Percentiles rank a stretch among this genome's conserved stretches.
Conservation (phyloP, 2,329 filamentous ascomycete genomes). For the Pseudogymnoascus sp. region DNA sequence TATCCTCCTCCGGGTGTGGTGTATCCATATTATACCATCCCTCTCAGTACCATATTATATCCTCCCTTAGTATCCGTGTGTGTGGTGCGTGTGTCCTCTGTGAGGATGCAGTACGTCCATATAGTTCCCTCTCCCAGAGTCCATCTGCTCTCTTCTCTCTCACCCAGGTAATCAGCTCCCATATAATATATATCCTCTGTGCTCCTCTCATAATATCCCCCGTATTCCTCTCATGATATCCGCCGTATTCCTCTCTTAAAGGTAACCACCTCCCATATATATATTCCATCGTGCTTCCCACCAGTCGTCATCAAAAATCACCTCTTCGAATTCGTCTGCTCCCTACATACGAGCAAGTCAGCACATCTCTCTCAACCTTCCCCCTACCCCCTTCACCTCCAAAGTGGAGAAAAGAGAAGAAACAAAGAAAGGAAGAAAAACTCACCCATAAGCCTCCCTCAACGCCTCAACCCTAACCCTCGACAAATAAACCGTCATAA, state of each 20-base stretch:
- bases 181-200: neutral
- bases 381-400: neutral
- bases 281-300: neutral
- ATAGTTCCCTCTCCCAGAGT: neutral
- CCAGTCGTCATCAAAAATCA: neutral
- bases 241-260: no score
- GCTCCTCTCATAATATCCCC: no score
- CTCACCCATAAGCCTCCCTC: slow-evolving; percentile 32
- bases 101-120: neutral
- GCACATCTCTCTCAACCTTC: neutral
- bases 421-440: neutral
- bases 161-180: neutral
- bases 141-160: neutral
- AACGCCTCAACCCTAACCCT: slow-evolving; percentile 45
- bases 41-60: no score
- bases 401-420: neutral
- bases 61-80: neutral
- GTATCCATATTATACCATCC: neutral
- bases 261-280: neutral
- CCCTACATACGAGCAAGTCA: neutral
- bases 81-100: neutral
- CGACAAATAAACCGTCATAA: slow-evolving; percentile 54
- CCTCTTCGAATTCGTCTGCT: slow-evolving; percentile 9
- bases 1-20: neutral
- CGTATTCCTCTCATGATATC: no score